phyloP scores from a whole-genome alignment of 2,329 filamentous ascomycete species.

The Ophiostoma sp. region DNA sequence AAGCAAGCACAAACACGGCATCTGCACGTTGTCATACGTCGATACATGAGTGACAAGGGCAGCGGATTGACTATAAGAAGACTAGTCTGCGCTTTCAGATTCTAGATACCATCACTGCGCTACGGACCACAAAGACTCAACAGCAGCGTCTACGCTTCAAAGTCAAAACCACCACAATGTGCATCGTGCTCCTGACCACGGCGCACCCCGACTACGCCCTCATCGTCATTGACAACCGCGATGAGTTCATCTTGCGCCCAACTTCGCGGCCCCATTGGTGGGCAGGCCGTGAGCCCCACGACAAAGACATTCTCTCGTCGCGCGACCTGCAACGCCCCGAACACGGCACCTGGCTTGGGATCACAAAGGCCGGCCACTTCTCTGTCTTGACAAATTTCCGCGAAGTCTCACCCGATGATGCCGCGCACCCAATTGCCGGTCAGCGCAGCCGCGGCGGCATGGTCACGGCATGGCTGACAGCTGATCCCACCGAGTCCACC shows the following conservation, averaged over 20 bases:
- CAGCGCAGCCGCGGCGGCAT: conserved; percentile 57
- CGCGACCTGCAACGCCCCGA: conserved; percentile 57
- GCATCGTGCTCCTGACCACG: conserved; percentile 70
- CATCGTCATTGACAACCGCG: conserved; percentile 71
- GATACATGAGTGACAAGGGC: neutral
- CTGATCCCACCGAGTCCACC: conserved; percentile 43
- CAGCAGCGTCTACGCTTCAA: neutral
- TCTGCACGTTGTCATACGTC: neutral
- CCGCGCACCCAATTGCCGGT: conserved; percentile 48
- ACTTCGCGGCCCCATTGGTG: conserved; percentile 62
- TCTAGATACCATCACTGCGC: neutral
- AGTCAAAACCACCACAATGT: conserved; percentile 49
- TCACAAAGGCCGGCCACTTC: conserved; percentile 54
- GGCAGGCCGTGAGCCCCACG: conserved; percentile 27
- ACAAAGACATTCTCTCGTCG: conserved; percentile 49
- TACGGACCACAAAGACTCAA: neutral
- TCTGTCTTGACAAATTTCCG: conserved; percentile 64
- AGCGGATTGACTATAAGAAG: neutral
- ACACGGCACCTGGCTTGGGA: conserved; percentile 61
- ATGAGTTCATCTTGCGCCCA: conserved; percentile 63
- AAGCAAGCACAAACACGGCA: neutral
- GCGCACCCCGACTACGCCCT: conserved; percentile 69
- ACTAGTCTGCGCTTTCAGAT: neutral
- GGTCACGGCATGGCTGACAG: conserved; percentile 57
- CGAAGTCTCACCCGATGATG: conserved; percentile 47